Evolutionary conservation across 75 land plant genomes (phyloP).

Genomic region (Selaginella tamariscina): DNA sequence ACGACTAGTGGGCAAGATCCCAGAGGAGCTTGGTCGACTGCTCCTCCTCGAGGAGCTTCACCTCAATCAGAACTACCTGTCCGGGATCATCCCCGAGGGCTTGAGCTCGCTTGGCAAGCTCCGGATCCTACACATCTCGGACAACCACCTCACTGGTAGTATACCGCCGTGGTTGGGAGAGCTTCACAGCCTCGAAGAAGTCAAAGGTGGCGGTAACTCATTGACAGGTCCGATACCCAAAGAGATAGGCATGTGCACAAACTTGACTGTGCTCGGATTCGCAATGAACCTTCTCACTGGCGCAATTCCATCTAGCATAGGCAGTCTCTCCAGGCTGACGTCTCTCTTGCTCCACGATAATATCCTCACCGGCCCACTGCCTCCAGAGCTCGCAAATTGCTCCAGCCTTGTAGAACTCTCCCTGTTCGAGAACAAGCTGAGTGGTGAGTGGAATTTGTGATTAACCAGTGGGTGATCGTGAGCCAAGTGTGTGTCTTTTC

Average conservation of each 20-base stretch:
- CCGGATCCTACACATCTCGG: background rate
- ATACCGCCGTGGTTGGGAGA: background rate
- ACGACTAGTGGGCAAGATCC: background rate
- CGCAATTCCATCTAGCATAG: background rate
- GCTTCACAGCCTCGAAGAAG: constrained; percentile 1
- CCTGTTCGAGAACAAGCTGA: constrained; percentile 1
- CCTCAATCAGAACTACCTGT: background rate
- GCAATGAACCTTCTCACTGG: constrained; percentile 2
- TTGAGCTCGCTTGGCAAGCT: background rate
- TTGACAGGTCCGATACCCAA: constrained; percentile 5
- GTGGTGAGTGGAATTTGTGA: too few species aligned
- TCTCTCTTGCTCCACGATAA: background rate
- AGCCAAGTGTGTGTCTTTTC: too few species aligned
- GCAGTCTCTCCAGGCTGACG: background rate
- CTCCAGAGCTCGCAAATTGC: constrained; percentile 6
- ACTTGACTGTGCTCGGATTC: background rate
- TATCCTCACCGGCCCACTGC: background rate
- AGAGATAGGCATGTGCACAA: constrained; percentile 4
- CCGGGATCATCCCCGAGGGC: background rate
- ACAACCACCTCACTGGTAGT: constrained; percentile 9
- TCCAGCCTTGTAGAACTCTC: background rate
- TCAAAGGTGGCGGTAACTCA: background rate
- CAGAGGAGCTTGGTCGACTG: background rate
- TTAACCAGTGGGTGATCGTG: too few species aligned
- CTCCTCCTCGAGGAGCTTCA: background rate